phyloP scores from a whole-genome alignment of 2,329 filamentous ascomycete genomes.

The Cladosporium sp. region DNA sequence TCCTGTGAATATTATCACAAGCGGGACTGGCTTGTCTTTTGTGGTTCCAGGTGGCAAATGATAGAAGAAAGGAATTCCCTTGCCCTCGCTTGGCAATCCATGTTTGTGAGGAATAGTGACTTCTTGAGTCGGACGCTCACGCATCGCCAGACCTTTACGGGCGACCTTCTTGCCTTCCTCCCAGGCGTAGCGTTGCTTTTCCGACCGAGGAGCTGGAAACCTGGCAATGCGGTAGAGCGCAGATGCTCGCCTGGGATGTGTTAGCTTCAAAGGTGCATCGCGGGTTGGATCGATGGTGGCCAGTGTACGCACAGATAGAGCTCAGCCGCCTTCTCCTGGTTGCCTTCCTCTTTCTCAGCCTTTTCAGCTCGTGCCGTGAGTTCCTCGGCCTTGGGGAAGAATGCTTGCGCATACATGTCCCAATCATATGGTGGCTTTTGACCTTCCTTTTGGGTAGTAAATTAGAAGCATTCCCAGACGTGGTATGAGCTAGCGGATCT shows the following conservation, averaged over 20 bases:
- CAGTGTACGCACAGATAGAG: conserved; percentile 52
- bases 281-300: neutral
- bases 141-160: conserved; percentile 49
- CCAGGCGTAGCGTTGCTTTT: conserved; percentile 59
- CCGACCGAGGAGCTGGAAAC: conserved; percentile 55
- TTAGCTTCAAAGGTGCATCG: conserved; percentile 9
- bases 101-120: conserved; percentile 57
- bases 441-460: conserved; percentile 37
- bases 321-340: conserved; percentile 53
- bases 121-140: conserved; percentile 58
- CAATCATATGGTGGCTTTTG: conserved; percentile 62
- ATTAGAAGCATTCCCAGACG: neutral
- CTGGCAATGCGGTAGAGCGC: conserved; percentile 69
- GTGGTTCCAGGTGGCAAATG: conserved; percentile 51
- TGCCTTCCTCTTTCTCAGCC: conserved; percentile 44
- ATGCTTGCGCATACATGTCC: conserved; percentile 58
- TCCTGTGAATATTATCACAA: conserved; percentile 55
- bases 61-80: conserved; percentile 60
- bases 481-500: neutral
- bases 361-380: conserved; percentile 53
- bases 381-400: conserved; percentile 58
- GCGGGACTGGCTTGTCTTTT: conserved; percentile 43
- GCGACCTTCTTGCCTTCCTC: conserved; percentile 61
- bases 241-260: conserved; percentile 52
- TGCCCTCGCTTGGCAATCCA: conserved; percentile 48